A percentile compares a stretch with the other conserved stretches of the same genome.
Evolutionary conservation across 1,284 basidiomycete genomes (phyloP).

Genomic region (Austroboletus sp.): DNA sequence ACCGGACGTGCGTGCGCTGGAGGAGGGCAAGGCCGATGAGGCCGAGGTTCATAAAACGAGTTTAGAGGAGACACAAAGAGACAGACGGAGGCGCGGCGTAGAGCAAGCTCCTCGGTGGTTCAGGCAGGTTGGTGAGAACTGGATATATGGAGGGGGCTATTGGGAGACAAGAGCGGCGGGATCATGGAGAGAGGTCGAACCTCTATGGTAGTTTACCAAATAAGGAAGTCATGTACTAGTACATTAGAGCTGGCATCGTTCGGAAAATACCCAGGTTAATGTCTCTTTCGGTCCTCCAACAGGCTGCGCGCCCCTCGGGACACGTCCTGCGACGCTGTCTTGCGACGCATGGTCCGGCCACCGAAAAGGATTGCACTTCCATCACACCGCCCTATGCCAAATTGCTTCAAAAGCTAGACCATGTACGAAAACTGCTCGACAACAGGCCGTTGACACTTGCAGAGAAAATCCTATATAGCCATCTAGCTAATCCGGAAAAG

Average conservation of each 20-base stretch:
- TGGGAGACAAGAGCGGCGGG: slow-evolving; percentile 66
- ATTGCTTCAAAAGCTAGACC: slow-evolving; percentile 69
- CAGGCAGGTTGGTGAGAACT: slow-evolving; percentile 61
- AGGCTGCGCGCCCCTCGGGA: slow-evolving; percentile 8
- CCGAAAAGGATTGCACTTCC: slow-evolving; percentile 65
- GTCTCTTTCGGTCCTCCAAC: slow-evolving; percentile 19
- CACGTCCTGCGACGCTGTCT: slow-evolving; percentile 32
- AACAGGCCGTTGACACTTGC: slow-evolving; percentile 79
- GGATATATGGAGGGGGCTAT: slow-evolving; percentile 73
- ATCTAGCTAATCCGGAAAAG: slow-evolving; percentile 77
- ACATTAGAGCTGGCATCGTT: neutral
- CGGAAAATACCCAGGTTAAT: slow-evolving; percentile 4
- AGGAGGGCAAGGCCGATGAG: slow-evolving; percentile 69
- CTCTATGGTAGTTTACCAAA: slow-evolving; percentile 51
- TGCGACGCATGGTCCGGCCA: slow-evolving; percentile 49
- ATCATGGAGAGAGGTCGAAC: slow-evolving; percentile 50
- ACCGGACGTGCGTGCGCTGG: slow-evolving; percentile 82
- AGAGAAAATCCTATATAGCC: slow-evolving; percentile 97
- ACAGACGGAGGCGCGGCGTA: slow-evolving; percentile 51
- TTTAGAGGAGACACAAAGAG: slow-evolving; percentile 70
- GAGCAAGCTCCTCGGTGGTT: slow-evolving; percentile 68
- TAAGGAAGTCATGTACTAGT: slow-evolving; percentile 5
- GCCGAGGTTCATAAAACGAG: slow-evolving; percentile 74
- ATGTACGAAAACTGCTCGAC: slow-evolving; percentile 66
- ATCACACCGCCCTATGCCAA: slow-evolving; percentile 85